A percentile compares a stretch with the other conserved stretches of the same genome.
phyloP scores from a whole-genome alignment of 257 asterid genomes.

The Nicotiana attenuata region DNA sequence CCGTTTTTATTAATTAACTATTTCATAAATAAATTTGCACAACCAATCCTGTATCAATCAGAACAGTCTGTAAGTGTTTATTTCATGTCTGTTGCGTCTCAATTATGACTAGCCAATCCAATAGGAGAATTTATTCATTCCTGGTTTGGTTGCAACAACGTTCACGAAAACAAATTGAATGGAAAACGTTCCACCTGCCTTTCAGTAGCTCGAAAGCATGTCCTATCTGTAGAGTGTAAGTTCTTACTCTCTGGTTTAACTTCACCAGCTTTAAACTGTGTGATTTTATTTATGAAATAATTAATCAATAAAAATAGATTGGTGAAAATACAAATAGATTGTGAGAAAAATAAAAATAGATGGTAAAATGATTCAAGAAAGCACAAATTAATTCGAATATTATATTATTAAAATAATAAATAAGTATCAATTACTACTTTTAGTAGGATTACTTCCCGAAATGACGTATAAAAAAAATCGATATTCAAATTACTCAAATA shows the following conservation, averaged over 20 bases:
- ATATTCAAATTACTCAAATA: too few relatives aligned
- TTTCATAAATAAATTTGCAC: too few relatives aligned
- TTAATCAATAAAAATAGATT: too few relatives aligned
- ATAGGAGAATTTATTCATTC: background rate
- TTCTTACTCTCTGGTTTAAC: slow-evolving; percentile 10
- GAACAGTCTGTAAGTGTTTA: slow-evolving; percentile 81
- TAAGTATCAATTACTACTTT: too few relatives aligned
- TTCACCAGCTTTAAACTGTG: background rate
- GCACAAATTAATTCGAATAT: too few relatives aligned
- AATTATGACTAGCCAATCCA: background rate
- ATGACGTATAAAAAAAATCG: too few relatives aligned
- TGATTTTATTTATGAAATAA: background rate
- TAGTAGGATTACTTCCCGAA: too few relatives aligned
- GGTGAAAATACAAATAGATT: too few relatives aligned
- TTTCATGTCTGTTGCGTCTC: background rate
- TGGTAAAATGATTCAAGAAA: too few relatives aligned
- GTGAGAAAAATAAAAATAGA: too few relatives aligned
- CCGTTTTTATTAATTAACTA: too few relatives aligned
- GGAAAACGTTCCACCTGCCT: slow-evolving; percentile 73
- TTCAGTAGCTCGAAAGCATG: slow-evolving; percentile 87
- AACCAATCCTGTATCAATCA: slow-evolving; percentile 68
- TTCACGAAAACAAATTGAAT: slow-evolving; percentile 67
- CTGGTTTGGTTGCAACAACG: slow-evolving; percentile 46
- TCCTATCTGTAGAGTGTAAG: slow-evolving; percentile 75
- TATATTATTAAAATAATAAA: too few relatives aligned